Conservation (phyloP, 805 yeast genomes). For the Grigorovia transvaalensis region DNA sequence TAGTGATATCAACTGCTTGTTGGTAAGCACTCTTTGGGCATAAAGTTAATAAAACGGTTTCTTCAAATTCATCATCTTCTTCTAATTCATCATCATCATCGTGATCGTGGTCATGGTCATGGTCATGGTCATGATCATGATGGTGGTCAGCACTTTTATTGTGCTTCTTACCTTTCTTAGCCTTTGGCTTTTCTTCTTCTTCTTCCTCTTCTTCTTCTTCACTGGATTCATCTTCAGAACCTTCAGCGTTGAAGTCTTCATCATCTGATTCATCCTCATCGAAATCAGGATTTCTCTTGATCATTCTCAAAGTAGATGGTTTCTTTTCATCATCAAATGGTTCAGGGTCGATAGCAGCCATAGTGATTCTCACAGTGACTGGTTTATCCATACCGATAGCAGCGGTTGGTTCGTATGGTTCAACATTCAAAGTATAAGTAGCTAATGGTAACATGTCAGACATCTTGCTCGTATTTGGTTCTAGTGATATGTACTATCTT, state of each 20-base stretch:
- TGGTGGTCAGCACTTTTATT: slow-evolving; percentile 8
- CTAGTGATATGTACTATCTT: background rate
- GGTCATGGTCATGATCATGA: slow-evolving; percentile 1
- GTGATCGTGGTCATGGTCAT: slow-evolving; percentile 3
- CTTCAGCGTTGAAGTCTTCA: slow-evolving; percentile 36
- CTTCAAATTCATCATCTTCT: slow-evolving; percentile 68
- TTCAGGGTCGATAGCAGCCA: slow-evolving; percentile 93
- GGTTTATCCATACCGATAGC: slow-evolving; percentile 83
- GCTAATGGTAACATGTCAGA: slow-evolving; percentile 73
- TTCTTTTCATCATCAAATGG: slow-evolving; percentile 63
- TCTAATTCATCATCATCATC: slow-evolving; percentile 33
- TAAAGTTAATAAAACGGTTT: slow-evolving; percentile 77
- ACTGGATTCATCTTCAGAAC: slow-evolving; percentile 31
- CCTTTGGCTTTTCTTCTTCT: slow-evolving; percentile 36
- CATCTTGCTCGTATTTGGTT: slow-evolving; percentile 32
- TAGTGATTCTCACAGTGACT: slow-evolving; percentile 78
- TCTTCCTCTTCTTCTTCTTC: slow-evolving; percentile 34
- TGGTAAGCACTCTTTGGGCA: slow-evolving; percentile 79
- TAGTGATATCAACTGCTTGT: slow-evolving; percentile 83
- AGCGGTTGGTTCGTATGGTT: slow-evolving; percentile 80
- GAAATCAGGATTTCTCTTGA: slow-evolving; percentile 53
- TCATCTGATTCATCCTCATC: slow-evolving; percentile 40
- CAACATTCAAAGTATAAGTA: slow-evolving; percentile 72
- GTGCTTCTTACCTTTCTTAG: slow-evolving; percentile 34
- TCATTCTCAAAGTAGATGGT: slow-evolving; percentile 83